Base-by-base conservation (phyloP, 805 yeast species). In the Saccharomycopsis microspora region DNA sequence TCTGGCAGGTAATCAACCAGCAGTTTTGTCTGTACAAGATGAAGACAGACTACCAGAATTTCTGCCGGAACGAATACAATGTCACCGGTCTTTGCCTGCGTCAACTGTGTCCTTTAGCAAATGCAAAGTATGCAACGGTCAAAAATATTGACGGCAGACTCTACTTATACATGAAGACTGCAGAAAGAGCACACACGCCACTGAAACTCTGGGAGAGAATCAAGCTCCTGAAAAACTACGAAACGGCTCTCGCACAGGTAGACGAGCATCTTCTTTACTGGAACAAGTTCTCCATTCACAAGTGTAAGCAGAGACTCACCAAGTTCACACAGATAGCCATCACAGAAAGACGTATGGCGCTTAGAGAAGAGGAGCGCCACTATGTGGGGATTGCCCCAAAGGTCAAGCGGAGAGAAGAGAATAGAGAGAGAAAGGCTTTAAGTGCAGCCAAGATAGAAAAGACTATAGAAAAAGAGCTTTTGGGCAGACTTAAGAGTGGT, bases 121-220 rank as follows among this genome's bases (percentile, higher is more conserved):
- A 87, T 63, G 85, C 95, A 11, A 76, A 85, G 59, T 86, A 86
- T 65, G 95, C 96, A 33, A 86, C 96, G 0, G 85, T 86, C 41
- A 82, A 85, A 60, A 80, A 76, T 56, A 72, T 83, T 32, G 86
- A 83, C 55, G 96, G 95, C 5, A 76, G 76, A 61, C 66, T 87
- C 43, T 86, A 85, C 58, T 67, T 86, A 35, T 93, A 93, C 67
- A 93, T 93, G 87, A 93, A 93, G 64, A 93, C 97, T 1, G 95
- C 94, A 1, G 99, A 93, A 69, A 80, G 99, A 67, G 94, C 95
- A 27, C 97, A 93, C 62, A 85, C 88, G 54, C 99, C 99, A 9
- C 78, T 85, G 41, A 83, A 84, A 58, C 69, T 86, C 63, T 93
- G 99, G 99, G 97, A 93, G 67, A 76, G 97, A 59, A 83, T 93